Conservation (phyloP, 768 basidiomycete species). For the Pilatotrama ljubarskyi region DNA sequence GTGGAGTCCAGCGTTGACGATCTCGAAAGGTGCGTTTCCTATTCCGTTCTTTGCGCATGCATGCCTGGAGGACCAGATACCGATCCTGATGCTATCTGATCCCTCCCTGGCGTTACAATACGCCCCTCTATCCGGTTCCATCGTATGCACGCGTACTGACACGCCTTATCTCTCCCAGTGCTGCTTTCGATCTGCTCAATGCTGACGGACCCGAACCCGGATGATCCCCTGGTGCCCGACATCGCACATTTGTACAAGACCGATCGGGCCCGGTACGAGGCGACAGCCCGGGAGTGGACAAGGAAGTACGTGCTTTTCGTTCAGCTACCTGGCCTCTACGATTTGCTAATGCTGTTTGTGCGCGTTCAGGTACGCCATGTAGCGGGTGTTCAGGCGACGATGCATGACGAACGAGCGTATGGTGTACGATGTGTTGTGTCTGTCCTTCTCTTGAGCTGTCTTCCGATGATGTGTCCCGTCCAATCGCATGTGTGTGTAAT, state of each 20-base stretch:
- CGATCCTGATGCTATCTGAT: background rate
- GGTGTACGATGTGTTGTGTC: constrained; percentile 26
- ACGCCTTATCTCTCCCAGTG: constrained; percentile 47
- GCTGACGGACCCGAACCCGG: constrained; percentile 99
- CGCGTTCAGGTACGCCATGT: constrained; percentile 51
- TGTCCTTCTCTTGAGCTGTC: constrained; percentile 20
- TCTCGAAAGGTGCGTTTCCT: constrained; percentile 82
- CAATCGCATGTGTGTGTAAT: constrained; percentile 22
- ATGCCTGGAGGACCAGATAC: background rate
- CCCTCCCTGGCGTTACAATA: background rate
- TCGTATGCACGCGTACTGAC: constrained; percentile 1
- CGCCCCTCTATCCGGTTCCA: background rate
- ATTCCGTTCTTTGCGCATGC: background rate
- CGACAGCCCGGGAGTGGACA: constrained; percentile 98
- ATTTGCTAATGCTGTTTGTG: background rate
- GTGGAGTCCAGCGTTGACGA: constrained; percentile 98
- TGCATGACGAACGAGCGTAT: constrained; percentile 17
- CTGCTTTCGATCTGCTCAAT: constrained; percentile 98
- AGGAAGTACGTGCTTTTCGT: constrained; percentile 73
- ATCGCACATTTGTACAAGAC: constrained; percentile 99
- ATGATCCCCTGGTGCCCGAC: constrained; percentile 98
- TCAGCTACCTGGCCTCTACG: too few species aligned
- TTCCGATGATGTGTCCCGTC: constrained; percentile 9
- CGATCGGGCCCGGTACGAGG: constrained; percentile 94
- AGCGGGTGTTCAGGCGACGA: constrained; percentile 29